Percentiles rank a stretch among this genome's conserved stretches.
phyloP scores from a whole-genome alignment of 805 yeast species.

The Middelhovenomyces tepae region DNA sequence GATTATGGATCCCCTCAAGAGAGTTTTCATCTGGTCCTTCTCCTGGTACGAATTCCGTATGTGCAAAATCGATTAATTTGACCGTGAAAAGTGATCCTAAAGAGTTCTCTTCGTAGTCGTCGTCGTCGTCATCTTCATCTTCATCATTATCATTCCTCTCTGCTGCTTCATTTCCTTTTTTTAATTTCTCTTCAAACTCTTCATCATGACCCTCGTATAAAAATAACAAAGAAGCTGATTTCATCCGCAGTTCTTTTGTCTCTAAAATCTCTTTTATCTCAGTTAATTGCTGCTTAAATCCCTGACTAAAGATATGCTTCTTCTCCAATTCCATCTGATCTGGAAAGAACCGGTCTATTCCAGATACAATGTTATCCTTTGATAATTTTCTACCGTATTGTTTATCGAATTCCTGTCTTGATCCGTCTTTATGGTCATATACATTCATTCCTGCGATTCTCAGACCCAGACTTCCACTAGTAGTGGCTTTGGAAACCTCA shows the following conservation, averaged over 20 bases:
- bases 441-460: constrained; percentile 87
- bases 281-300: neutral
- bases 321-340: constrained; percentile 8
- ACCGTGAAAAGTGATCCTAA: constrained; percentile 45
- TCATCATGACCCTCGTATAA: constrained; percentile 59
- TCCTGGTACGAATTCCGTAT: constrained; percentile 55
- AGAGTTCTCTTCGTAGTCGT: constrained; percentile 17
- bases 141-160: constrained; percentile 24
- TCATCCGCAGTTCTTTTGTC: constrained; percentile 52
- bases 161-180: constrained; percentile 26
- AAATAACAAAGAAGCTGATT: constrained; percentile 66
- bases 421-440: constrained; percentile 28
- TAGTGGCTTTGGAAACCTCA: constrained; percentile 59
- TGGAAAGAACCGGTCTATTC: constrained; percentile 38
- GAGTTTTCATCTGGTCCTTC: constrained; percentile 65
- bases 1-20: constrained; percentile 57
- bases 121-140: constrained; percentile 16
- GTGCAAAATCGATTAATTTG: constrained; percentile 84
- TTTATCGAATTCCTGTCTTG: constrained; percentile 52
- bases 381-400: constrained; percentile 58
- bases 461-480: constrained; percentile 68
- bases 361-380: constrained; percentile 31
- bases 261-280: constrained; percentile 16
- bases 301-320: constrained; percentile 19
- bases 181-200: constrained; percentile 32